phyloP scores from a whole-genome alignment of 768 basidiomycete species.

The Pleurotus eryngii region DNA sequence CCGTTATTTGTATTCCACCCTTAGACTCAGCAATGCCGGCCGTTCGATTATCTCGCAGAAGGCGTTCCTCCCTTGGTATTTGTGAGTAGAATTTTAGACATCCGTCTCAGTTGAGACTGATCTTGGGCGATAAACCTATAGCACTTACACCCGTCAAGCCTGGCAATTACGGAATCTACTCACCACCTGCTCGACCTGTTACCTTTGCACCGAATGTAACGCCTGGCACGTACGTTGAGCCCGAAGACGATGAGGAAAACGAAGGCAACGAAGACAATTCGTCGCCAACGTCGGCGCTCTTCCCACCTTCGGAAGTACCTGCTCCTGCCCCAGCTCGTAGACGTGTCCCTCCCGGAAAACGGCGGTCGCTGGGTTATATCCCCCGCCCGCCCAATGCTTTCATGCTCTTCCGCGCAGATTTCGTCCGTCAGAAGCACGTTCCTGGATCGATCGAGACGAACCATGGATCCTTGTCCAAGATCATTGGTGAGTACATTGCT shows the following conservation, averaged over 20 bases:
- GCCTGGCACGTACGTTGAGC: constrained; percentile 42
- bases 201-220: constrained; percentile 66
- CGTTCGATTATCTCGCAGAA: constrained; percentile 31
- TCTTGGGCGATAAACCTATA: constrained; percentile 3
- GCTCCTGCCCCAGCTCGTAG: constrained; percentile 37
- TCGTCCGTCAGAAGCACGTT: constrained; percentile 77
- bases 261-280: constrained; percentile 23
- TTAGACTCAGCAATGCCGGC: constrained; percentile 28
- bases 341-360: constrained; percentile 58
- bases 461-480: constrained; percentile 71
- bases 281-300: constrained; percentile 37
- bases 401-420: constrained; percentile 82
- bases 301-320: constrained; percentile 49
- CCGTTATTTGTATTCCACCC: not conserved
- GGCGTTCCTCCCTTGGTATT: constrained; percentile 37
- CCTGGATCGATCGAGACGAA: constrained; percentile 76
- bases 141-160: constrained; percentile 43
- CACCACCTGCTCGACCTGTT: constrained; percentile 43
- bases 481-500: constrained; percentile 49
- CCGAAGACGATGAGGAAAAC: constrained; percentile 23
- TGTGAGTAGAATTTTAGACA: constrained; percentile 18
- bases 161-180: constrained; percentile 48
- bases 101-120: not conserved
- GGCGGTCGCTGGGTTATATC: constrained; percentile 60
- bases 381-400: constrained; percentile 84